A percentile compares a stretch with the other conserved stretches of the same genome.
Evolutionary conservation across 305 asterid genomes (phyloP).

Genomic region (Solanum aculeatissimum): DNA sequence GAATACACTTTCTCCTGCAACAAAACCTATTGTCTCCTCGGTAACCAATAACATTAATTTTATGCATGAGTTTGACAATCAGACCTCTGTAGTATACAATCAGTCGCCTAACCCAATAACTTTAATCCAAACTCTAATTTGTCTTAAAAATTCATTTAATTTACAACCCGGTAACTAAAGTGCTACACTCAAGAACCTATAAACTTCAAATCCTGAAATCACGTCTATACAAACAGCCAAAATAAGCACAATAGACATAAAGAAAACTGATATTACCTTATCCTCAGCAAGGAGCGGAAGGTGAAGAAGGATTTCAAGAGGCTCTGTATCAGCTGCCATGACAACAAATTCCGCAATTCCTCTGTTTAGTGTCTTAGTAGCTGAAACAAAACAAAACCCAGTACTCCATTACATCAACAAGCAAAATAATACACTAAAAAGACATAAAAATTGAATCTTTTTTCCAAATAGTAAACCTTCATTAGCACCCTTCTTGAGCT

Average conservation of each 20-base stretch:
- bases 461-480: slow-evolving; percentile 23
- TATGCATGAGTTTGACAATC: too few species aligned
- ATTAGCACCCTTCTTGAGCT: slow-evolving; percentile 63
- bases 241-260: background rate
- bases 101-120: too few species aligned
- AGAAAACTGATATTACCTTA: slow-evolving; percentile 22
- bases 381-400: slow-evolving; percentile 20
- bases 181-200: too few species aligned
- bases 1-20: too few species aligned
- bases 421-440: background rate
- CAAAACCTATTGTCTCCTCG: too few species aligned
- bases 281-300: slow-evolving; percentile 72
- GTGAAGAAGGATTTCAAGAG: slow-evolving; percentile 61
- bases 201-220: too few species aligned
- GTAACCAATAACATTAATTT: too few species aligned
- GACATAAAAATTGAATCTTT: background rate
- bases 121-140: too few species aligned
- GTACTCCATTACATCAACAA: background rate
- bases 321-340: slow-evolving; percentile 71
- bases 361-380: slow-evolving; percentile 55
- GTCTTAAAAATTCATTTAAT: too few species aligned
- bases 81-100: too few species aligned
- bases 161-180: too few species aligned
- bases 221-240: background rate
- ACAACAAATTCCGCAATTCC: slow-evolving; percentile 68